Evolutionary conservation across 176 grass and related monocot species (phyloP).

Genomic region (Aegilops sharonensis): DNA sequence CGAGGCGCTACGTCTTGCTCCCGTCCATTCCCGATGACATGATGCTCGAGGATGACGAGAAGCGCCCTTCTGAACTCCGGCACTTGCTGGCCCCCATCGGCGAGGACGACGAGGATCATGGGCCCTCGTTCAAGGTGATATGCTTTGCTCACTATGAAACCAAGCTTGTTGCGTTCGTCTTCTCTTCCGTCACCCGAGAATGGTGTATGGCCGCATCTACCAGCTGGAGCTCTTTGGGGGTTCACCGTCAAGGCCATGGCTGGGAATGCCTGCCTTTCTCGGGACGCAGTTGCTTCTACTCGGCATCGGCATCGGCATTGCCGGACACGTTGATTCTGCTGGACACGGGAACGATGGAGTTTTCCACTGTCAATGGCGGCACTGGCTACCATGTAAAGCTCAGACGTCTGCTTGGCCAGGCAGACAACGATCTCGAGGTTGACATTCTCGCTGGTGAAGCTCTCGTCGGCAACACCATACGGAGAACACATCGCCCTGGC

Average conservation of each 20-base stretch:
- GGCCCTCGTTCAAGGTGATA: neutral
- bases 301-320: neutral
- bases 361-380: neutral
- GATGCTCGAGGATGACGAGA: neutral
- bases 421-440: neutral
- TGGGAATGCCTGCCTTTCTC: too few relatives aligned
- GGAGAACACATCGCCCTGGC: neutral
- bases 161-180: neutral
- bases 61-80: neutral
- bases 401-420: neutral
- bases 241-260: neutral
- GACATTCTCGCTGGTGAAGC: too few relatives aligned
- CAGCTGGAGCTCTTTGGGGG: neutral
- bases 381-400: neutral
- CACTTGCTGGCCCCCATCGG: neutral
- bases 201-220: neutral
- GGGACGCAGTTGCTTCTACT: neutral
- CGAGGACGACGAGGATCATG: neutral
- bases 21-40: neutral
- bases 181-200: neutral
- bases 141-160: neutral
- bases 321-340: neutral
- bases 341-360: neutral
- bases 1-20: neutral
- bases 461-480: too few relatives aligned